phyloP scores from a whole-genome alignment of 139 green algal species.

The Chlorella sorokiniana region DNA sequence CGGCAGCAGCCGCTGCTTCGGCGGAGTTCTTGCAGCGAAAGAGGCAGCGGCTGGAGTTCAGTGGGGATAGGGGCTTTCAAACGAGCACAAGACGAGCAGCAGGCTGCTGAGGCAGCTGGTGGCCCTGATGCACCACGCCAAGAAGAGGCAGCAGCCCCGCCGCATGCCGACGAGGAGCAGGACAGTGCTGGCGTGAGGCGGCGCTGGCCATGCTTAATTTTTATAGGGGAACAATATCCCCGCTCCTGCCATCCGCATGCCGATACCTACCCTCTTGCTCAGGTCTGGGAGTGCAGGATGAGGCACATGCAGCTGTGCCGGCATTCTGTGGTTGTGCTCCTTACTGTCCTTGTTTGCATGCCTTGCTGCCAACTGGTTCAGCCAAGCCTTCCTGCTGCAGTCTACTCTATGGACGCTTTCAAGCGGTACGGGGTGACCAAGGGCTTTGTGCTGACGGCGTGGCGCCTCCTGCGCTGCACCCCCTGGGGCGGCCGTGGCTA shows the following conservation, averaged over 20 bases:
- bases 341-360: neutral
- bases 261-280: constrained; percentile 83
- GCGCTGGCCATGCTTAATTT: constrained; percentile 68
- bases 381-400: neutral
- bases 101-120: neutral
- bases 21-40: too few relatives aligned
- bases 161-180: neutral
- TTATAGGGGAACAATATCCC: constrained; percentile 77
- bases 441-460: constrained; percentile 77
- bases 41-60: too few relatives aligned
- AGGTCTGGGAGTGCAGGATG: neutral
- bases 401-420: constrained; percentile 65
- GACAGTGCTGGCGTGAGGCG: constrained; percentile 27
- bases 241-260: constrained; percentile 74
- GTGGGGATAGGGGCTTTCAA: too few relatives aligned
- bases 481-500: constrained; percentile 60
- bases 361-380: neutral
- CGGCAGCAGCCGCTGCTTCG: neutral
- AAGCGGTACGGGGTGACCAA: constrained; percentile 63
- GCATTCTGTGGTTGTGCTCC: too few relatives aligned
- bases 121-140: neutral
- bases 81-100: neutral
- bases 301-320: neutral
- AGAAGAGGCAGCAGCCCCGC: constrained; percentile 4
- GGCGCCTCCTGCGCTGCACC: constrained; percentile 80